Percentiles rank a stretch among this genome's conserved stretches.
Evolutionary conservation across 1,284 basidiomycete species (phyloP).

Genomic region (Termitomyces sp.): DNA sequence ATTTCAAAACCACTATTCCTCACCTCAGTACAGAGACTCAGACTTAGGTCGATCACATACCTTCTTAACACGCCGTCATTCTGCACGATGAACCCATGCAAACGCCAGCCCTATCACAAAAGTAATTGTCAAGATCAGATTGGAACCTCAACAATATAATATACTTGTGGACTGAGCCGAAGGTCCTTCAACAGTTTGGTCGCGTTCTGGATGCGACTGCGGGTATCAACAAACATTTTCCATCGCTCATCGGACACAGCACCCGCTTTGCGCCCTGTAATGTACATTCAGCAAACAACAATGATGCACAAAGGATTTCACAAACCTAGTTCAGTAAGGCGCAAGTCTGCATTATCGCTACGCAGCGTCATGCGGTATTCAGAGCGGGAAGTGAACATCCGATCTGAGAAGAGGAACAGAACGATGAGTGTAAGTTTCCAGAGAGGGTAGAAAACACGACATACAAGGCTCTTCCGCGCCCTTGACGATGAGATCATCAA

Average conservation of each 20-base stretch:
- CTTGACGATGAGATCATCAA: constrained; percentile 84
- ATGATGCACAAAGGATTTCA: background rate
- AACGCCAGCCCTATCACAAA: constrained; percentile 48
- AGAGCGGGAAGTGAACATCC: constrained; percentile 89
- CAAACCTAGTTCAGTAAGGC: constrained; percentile 72
- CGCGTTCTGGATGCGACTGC: constrained; percentile 45
- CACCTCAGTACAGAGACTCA: background rate
- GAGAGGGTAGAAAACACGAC: constrained; percentile 19
- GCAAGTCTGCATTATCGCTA: constrained; percentile 83
- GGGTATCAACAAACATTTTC: constrained; percentile 44
- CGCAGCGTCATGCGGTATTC: constrained; percentile 86
- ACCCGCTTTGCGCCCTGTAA: constrained; percentile 45
- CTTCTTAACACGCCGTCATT: constrained; percentile 59
- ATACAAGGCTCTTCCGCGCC: constrained; percentile 86
- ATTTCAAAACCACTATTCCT: constrained; percentile 65
- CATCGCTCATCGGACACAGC: constrained; percentile 65
- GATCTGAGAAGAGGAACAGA: constrained; percentile 46
- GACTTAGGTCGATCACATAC: constrained; percentile 27
- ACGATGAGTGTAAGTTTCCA: background rate
- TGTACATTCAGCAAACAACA: background rate
- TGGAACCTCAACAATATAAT: constrained; percentile 9
- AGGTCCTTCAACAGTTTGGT: constrained; percentile 45
- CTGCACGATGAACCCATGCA: constrained; percentile 49
- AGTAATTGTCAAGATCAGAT: background rate
- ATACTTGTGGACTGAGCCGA: constrained; percentile 56